Conservation (phyloP, 768 basidiomycete species). For the Rhodotorula paludigena region DNA sequence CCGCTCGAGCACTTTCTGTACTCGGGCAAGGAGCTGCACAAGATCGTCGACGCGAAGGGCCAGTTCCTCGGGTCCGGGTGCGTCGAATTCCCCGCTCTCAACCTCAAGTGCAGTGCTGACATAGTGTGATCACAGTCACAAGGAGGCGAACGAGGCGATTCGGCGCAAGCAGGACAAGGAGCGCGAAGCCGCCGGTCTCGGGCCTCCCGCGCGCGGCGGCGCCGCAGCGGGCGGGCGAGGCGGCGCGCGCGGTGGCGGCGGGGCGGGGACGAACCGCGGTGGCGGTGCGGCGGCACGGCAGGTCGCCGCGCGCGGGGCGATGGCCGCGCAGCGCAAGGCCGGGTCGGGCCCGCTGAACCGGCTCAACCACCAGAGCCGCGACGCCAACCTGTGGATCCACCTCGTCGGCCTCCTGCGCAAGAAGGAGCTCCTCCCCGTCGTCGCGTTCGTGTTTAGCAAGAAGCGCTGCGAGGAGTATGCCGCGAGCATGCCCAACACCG, state of each 20-base stretch:
- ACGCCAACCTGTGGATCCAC: constrained; percentile 91
- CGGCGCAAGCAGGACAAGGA: constrained; percentile 96
- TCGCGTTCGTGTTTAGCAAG: constrained; percentile 95
- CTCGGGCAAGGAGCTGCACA: constrained; percentile 85
- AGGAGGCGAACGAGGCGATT: constrained; percentile 80
- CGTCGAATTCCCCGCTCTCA: constrained; percentile 29
- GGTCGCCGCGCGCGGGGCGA: constrained; percentile 28
- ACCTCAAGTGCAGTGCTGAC: too few species aligned
- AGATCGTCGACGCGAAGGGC: constrained; percentile 79
- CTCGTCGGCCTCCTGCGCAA: constrained; percentile 78
- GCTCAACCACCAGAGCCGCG: constrained; percentile 53
- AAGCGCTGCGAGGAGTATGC: constrained; percentile 97
- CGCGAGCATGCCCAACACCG: constrained; percentile 74
- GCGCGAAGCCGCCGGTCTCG: constrained; percentile 85
- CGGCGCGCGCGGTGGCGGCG: constrained; percentile 52
- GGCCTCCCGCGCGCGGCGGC: constrained; percentile 57
- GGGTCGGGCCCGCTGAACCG: constrained; percentile 48
- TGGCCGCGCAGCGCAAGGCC: constrained; percentile 2
- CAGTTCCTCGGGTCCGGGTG: constrained; percentile 70
- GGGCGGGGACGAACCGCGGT: constrained; percentile 29
- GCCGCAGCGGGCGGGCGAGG: constrained; percentile 42
- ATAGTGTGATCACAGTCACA: constrained; percentile 78
- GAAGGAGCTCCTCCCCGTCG: constrained; percentile 79
- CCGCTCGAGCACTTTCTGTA: constrained; percentile 96
- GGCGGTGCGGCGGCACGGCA: constrained; percentile 43